Percentiles rank a stretch among this genome's conserved stretches.
These are phyloP conservation scores for Aleurites moluccanus DNA, from an alignment of 441 rosid genomes.

Conservation along the genomic window DNA sequence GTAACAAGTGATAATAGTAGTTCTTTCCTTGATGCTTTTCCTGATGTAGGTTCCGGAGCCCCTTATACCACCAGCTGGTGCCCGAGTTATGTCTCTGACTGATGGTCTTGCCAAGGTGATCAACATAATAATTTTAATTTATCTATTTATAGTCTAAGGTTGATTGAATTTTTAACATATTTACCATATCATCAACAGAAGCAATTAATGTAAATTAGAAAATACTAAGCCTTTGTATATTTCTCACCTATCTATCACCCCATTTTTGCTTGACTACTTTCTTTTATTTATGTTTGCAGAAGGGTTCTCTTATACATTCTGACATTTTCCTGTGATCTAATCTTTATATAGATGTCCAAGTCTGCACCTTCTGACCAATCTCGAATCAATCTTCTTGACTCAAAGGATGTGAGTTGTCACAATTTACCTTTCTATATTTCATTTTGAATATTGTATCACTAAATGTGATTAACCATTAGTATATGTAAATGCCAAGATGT, in stretches of 20 bases:
- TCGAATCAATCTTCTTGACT: conserved; percentile 91
- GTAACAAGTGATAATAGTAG: conserved; percentile 9
- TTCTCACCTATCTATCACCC: background rate
- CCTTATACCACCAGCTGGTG: conserved; percentile 85
- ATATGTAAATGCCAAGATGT: background rate
- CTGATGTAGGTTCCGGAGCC: conserved; percentile 77
- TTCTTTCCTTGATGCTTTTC: conserved; percentile 18
- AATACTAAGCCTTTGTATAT: background rate
- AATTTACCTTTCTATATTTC: conserved; percentile 15
- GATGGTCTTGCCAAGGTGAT: conserved; percentile 93
- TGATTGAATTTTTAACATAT: background rate
- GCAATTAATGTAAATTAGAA: background rate
- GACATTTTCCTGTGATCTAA: conserved; percentile 27
- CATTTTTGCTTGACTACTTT: background rate
- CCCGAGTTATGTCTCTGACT: conserved; percentile 88
- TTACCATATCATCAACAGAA: background rate
- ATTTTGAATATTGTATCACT: background rate
- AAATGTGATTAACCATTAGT: background rate
- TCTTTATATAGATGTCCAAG: conserved; percentile 78
- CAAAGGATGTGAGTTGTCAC: conserved; percentile 72
- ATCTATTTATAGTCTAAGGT: conserved; percentile 7
- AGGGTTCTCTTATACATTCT: conserved; percentile 5
- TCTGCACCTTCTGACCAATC: conserved; percentile 95
- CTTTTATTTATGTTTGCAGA: background rate
- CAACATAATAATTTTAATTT: conserved; percentile 1